Conservation (phyloP, 2,329 filamentous ascomycete species). For the Scedosporium boydii region DNA sequence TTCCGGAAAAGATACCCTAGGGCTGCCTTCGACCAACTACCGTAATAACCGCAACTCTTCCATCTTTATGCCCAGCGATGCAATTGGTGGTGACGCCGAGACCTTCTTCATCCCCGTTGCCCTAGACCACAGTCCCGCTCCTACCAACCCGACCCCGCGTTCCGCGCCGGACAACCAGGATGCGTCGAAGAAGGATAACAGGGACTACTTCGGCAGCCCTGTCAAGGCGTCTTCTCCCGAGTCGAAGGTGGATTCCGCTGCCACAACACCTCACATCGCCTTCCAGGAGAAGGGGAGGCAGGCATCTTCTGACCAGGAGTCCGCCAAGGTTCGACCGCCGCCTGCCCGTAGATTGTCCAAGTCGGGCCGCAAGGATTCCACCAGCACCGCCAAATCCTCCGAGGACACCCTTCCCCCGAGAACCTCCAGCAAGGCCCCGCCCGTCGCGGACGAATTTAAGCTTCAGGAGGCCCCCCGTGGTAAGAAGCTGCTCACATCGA, state of each 20-base stretch:
- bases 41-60: conserved; percentile 68
- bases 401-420: conserved; percentile 30
- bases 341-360: conserved; percentile 39
- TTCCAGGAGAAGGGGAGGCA: conserved; percentile 73
- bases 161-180: conserved; percentile 42
- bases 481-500: conserved; percentile 34
- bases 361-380: conserved; percentile 15
- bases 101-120: conserved; percentile 71
- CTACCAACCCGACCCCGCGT: conserved; percentile 41
- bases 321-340: conserved; percentile 36
- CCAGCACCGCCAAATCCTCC: conserved; percentile 20
- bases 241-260: conserved; percentile 23
- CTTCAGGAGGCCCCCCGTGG: conserved; percentile 71
- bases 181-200: conserved; percentile 33
- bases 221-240: conserved; percentile 32
- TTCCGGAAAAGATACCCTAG: conserved; percentile 43
- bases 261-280: conserved; percentile 76
- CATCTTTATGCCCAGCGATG: conserved; percentile 42
- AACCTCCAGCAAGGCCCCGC: conserved; percentile 20
- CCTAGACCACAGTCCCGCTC: conserved; percentile 56
- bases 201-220: conserved; percentile 49
- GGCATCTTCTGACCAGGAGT: conserved; percentile 42
- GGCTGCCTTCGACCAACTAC: conserved; percentile 67
- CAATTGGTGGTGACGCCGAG: conserved; percentile 43
- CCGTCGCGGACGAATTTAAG: conserved; percentile 55